phyloP scores from a whole-genome alignment of 1,139 yeast genomes.

The Pichia kudriavzevii region DNA sequence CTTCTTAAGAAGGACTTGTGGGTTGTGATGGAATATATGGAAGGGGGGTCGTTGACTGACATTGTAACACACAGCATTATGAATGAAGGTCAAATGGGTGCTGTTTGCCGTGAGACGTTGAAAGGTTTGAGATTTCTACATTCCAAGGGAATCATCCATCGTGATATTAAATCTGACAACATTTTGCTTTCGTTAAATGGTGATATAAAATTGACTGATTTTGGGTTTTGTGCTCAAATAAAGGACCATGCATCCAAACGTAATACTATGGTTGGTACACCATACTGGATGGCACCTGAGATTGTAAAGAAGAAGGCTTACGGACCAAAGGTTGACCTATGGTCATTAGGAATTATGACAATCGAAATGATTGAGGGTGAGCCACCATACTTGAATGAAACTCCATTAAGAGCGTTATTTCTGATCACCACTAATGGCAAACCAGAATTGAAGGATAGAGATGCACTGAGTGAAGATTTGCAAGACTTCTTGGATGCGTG shows the following conservation, averaged over 20 bases:
- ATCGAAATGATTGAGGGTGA: slow-evolving; percentile 99
- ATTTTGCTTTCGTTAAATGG: slow-evolving; percentile 77
- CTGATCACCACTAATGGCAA: slow-evolving; percentile 95
- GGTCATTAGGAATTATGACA: slow-evolving; percentile 97
- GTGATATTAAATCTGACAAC: slow-evolving; percentile 95
- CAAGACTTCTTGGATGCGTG: slow-evolving; percentile 70
- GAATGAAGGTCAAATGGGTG: slow-evolving; percentile 97
- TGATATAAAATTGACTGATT: slow-evolving; percentile 82
- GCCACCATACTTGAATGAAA: slow-evolving; percentile 93
- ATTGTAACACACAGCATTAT: slow-evolving; percentile 91
- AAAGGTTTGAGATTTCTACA: slow-evolving; percentile 83
- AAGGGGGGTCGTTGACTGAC: slow-evolving; percentile 93
- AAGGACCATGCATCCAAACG: slow-evolving; percentile 79
- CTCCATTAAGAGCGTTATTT: slow-evolving; percentile 86
- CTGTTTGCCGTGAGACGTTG: slow-evolving; percentile 87
- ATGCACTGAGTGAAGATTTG: slow-evolving; percentile 59
- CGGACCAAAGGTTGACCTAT: slow-evolving; percentile 94
- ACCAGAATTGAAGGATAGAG: slow-evolving; percentile 86
- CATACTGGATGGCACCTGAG: slow-evolving; percentile 99
- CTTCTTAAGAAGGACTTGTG: slow-evolving; percentile 70
- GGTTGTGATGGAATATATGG: slow-evolving; percentile 99
- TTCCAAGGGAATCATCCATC: slow-evolving; percentile 88
- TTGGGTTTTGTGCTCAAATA: slow-evolving; percentile 93
- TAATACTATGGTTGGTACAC: slow-evolving; percentile 99
- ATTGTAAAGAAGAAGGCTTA: slow-evolving; percentile 90